A percentile compares a stretch with the other conserved stretches of the same genome.
Conservation (phyloP, 2,329 filamentous ascomycete species). For the Fusarium clavum region DNA sequence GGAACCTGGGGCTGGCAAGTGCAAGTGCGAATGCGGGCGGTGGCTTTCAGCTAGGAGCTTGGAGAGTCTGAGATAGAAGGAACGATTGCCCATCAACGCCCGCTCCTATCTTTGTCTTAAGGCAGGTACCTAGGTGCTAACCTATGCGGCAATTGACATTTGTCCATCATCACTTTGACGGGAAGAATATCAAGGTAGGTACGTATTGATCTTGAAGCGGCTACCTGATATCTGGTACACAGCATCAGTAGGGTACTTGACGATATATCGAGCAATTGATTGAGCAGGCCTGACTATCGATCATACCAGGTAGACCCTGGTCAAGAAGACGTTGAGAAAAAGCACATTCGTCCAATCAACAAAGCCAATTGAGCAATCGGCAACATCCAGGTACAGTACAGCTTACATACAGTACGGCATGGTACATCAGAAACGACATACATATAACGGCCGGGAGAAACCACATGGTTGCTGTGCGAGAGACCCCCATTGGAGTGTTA, state of each 20-base stretch:
- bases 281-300: background rate
- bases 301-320: background rate
- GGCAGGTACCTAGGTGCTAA: background rate
- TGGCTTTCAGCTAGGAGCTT: constrained; percentile 24
- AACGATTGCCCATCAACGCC: constrained; percentile 5
- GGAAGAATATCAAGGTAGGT: background rate
- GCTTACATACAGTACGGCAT: background rate
- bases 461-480: constrained; percentile 19
- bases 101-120: constrained; percentile 1
- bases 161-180: background rate
- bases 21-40: constrained; percentile 9
- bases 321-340: constrained; percentile 14
- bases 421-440: background rate
- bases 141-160: background rate
- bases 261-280: background rate
- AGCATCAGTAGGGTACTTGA: background rate
- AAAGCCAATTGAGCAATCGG: constrained; percentile 6
- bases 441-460: constrained; percentile 9
- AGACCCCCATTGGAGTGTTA: constrained; percentile 1
- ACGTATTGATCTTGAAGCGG: background rate
- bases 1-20: constrained; percentile 9
- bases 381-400: constrained; percentile 20
- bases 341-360: constrained; percentile 11
- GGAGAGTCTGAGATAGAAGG: background rate
- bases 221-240: background rate